phyloP scores from a whole-genome alignment of 108 stramenopile species.

The Cyclotella cryptica region DNA sequence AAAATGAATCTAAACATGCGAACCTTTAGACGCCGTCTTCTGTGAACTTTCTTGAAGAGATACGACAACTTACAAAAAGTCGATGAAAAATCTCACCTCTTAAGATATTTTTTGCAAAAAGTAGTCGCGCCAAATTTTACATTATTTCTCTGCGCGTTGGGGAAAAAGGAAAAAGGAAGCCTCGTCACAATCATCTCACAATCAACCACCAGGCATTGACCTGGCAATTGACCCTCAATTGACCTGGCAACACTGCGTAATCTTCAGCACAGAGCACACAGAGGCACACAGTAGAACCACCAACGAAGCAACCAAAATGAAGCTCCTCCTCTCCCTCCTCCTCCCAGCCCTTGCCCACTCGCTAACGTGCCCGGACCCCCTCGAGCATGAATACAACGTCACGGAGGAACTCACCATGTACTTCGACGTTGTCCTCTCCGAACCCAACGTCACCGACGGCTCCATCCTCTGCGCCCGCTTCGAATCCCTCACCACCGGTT shows the following conservation, averaged over 20 bases:
- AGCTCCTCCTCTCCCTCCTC: slow-evolving; percentile 17
- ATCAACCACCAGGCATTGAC: too few relatives aligned
- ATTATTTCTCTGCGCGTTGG: too few relatives aligned
- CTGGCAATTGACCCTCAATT: too few relatives aligned
- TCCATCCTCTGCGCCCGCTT: slow-evolving; percentile 35
- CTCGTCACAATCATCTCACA: too few relatives aligned
- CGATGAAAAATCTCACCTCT: too few relatives aligned
- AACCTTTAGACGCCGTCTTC: too few relatives aligned
- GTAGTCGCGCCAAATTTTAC: too few relatives aligned
- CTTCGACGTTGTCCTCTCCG: slow-evolving; percentile 27
- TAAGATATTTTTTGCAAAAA: too few relatives aligned
- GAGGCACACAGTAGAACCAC: not conserved
- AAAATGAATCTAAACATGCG: too few relatives aligned
- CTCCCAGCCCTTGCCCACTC: not conserved
- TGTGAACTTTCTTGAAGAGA: too few relatives aligned
- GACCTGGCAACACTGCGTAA: too few relatives aligned
- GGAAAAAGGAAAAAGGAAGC: not conserved
- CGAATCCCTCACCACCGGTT: slow-evolving; percentile 18
- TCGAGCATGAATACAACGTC: slow-evolving; percentile 2
- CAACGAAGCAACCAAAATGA: not conserved
- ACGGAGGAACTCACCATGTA: slow-evolving; percentile 5
- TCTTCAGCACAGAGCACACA: not conserved
- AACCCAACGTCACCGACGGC: not conserved
- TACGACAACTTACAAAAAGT: too few relatives aligned
- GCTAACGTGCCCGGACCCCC: slow-evolving; percentile 15